These are phyloP conservation scores for Volvox africanus DNA, from an alignment of 139 green algal species.

Conservation along the genomic window DNA sequence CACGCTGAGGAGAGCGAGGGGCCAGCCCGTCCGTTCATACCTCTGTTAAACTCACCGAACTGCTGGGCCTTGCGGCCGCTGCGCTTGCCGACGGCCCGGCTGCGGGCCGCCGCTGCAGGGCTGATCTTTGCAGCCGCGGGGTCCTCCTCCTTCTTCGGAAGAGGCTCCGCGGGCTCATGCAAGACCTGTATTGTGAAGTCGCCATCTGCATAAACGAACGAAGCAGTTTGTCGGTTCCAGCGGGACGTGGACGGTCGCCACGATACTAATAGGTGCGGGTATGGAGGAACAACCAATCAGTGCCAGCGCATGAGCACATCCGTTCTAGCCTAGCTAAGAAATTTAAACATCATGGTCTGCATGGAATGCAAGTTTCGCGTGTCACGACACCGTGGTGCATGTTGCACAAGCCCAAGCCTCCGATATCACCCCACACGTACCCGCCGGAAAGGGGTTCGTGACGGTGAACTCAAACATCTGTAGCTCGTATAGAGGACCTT, in stretches of 20 bases:
- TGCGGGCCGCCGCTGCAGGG: not conserved
- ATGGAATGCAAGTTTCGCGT: no score
- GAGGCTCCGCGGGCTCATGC: conserved; percentile 68
- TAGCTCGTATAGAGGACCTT: conserved; percentile 76
- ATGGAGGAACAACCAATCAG: no score
- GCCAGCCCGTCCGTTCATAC: no score
- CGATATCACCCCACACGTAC: conserved; percentile 17
- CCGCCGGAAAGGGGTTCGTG: conserved; percentile 80
- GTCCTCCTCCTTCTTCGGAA: conserved; percentile 51
- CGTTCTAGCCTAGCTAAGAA: no score
- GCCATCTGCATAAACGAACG: conserved; percentile 52
- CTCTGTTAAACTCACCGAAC: not conserved
- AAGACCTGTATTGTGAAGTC: conserved; percentile 74
- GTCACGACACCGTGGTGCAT: no score
- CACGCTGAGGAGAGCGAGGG: no score
- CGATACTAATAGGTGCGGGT: no score
- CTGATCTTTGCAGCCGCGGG: not conserved
- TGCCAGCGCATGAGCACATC: no score
- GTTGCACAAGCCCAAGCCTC: no score
- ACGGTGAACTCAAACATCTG: conserved; percentile 71
- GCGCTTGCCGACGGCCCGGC: not conserved
- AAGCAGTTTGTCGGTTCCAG: no score
- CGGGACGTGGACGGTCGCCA: no score
- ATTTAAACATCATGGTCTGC: no score
- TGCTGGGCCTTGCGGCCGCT: not conserved